Evolutionary conservation across 1,284 basidiomycete genomes (phyloP).

Genomic region (Moesziomyces globuligerus): DNA sequence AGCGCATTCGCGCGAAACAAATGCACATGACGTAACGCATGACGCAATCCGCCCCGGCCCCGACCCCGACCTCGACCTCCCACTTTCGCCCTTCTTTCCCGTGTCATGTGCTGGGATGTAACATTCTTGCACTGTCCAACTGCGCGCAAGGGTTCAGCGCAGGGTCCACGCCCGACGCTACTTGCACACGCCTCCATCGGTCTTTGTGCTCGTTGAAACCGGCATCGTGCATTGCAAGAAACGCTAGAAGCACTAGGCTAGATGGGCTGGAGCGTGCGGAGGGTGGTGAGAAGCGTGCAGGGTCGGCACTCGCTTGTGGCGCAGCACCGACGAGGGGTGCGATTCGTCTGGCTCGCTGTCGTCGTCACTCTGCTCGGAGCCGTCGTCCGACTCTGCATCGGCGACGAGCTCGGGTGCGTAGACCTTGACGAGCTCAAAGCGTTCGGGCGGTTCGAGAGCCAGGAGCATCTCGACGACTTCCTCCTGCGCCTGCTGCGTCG

Average conservation of each 20-base stretch:
- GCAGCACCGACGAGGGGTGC: not conserved
- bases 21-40: constrained; percentile 33
- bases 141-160: too few species aligned
- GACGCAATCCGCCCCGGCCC: constrained; percentile 19
- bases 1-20: not conserved
- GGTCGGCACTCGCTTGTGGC: not conserved
- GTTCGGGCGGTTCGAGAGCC: constrained; percentile 8
- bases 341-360: not conserved
- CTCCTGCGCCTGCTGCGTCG: too few species aligned
- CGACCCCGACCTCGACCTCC: not conserved
- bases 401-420: constrained; percentile 10
- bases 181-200: too few species aligned
- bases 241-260: too few species aligned
- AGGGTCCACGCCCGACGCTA: too few species aligned
- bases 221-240: too few species aligned
- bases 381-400: constrained; percentile 5
- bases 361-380: constrained; percentile 4
- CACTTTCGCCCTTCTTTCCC: not conserved
- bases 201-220: too few species aligned
- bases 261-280: too few species aligned
- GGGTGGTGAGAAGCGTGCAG: too few species aligned
- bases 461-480: not conserved
- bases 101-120: too few species aligned
- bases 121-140: too few species aligned
- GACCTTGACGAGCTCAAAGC: constrained; percentile 25